Percentiles rank a stretch among this genome's conserved stretches.
phyloP scores from a whole-genome alignment of 768 basidiomycete genomes.

The Glaciozyma martinii region DNA sequence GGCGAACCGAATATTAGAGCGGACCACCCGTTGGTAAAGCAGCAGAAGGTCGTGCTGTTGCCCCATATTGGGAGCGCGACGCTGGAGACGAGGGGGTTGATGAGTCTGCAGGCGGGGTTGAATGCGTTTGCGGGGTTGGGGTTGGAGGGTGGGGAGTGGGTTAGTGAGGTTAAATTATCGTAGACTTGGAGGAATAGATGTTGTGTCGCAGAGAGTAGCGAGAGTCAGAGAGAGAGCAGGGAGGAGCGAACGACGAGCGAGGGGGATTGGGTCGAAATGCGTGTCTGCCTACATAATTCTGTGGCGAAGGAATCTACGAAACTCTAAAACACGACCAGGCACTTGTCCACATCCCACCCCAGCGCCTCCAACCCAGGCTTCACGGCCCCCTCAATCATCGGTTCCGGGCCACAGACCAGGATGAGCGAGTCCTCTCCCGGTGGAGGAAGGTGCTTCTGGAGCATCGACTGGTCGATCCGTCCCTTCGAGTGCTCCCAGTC shows the following conservation, averaged over 20 bases:
- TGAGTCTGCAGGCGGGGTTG: constrained; percentile 14
- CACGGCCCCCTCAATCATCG: constrained; percentile 34
- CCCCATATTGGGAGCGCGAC: constrained; percentile 92
- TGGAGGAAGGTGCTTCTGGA: constrained; percentile 43
- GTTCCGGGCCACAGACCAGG: constrained; percentile 49
- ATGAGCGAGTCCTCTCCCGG: constrained; percentile 43
- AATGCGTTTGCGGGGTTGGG: constrained; percentile 20
- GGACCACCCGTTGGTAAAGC: constrained; percentile 71
- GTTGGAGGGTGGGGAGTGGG: constrained; percentile 18
- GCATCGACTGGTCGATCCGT: constrained; percentile 42
- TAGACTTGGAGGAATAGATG: not conserved
- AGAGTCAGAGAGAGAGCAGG: not conserved
- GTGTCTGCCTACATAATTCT: no score
- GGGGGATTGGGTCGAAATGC: not conserved
- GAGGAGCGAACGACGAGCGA: not conserved
- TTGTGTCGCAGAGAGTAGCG: no score
- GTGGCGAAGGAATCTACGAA: no score
- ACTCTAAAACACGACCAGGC: constrained; percentile 40
- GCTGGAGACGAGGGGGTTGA: constrained; percentile 51
- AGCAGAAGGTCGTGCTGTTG: constrained; percentile 57
- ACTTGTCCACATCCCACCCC: constrained; percentile 42
- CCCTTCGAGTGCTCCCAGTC: constrained; percentile 46
- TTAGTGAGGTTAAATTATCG: constrained; percentile 16
- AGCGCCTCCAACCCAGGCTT: constrained; percentile 37
- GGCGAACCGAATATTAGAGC: constrained; percentile 45